Evolutionary conservation across 2,329 filamentous ascomycete genomes (phyloP).

Genomic region (Laburnicola sp.): DNA sequence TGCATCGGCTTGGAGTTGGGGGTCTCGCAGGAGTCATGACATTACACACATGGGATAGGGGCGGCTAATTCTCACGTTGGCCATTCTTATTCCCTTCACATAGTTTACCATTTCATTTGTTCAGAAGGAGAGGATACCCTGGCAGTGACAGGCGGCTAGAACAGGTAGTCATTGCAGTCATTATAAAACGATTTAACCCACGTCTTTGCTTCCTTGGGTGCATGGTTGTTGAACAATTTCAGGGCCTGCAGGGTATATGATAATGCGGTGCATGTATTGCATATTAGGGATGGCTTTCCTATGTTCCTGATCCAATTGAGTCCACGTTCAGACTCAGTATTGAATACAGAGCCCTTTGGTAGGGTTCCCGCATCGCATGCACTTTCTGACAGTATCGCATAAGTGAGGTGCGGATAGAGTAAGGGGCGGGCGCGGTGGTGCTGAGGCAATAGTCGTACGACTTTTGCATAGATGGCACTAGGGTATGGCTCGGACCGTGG

Average conservation of each 20-base stretch:
- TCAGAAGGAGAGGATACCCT: slow-evolving; percentile 13
- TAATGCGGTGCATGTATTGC: no score
- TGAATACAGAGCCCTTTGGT: no score
- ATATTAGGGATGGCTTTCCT: no score
- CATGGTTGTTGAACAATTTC: no score
- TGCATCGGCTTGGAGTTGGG: slow-evolving; percentile 20
- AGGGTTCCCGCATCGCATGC: no score
- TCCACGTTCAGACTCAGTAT: no score
- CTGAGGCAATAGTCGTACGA: slow-evolving; percentile 34
- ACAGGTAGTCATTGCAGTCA: background rate
- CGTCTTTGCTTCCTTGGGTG: no score
- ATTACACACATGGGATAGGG: slow-evolving; percentile 14
- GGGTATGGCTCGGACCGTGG: slow-evolving; percentile 26
- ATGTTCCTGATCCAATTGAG: no score
- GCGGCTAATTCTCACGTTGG: slow-evolving; percentile 4
- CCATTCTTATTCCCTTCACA: slow-evolving; percentile 30
- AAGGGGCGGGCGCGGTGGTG: slow-evolving; percentile 14
- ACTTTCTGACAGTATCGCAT: no score
- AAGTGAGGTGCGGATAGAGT: slow-evolving; percentile 22
- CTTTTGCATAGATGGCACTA: slow-evolving; percentile 35
- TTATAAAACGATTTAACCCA: no score
- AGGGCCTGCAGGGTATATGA: no score
- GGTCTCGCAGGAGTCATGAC: slow-evolving; percentile 2
- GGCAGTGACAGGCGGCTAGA: no score
- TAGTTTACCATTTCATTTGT: slow-evolving; percentile 36